Evolutionary conservation across 1,139 yeast species (phyloP).

Genomic region (Saccharomyces hybrid): DNA sequence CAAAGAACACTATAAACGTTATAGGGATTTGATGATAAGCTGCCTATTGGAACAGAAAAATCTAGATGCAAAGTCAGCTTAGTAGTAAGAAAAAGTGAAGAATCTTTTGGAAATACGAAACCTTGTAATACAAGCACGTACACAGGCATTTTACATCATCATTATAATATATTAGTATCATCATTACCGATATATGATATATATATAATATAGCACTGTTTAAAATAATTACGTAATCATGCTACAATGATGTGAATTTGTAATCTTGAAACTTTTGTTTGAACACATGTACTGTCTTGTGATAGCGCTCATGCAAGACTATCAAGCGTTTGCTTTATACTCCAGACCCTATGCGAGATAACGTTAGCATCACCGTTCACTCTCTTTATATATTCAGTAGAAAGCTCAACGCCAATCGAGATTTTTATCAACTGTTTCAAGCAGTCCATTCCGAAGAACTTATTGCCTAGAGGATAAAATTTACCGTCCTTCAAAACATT

Average conservation of each 20-base stretch:
- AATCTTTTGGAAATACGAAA: not conserved
- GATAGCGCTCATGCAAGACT: constrained; percentile 12
- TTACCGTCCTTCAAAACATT: constrained; percentile 14
- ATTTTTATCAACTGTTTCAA: constrained; percentile 25
- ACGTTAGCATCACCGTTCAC: constrained; percentile 29
- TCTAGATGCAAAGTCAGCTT: not conserved
- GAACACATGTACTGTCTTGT: too few species aligned
- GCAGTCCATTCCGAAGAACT: constrained; percentile 18
- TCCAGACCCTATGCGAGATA: constrained; percentile 28
- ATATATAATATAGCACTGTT: not conserved
- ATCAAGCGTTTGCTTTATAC: constrained; percentile 31
- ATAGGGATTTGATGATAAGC: constrained; percentile 17
- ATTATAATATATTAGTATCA: not conserved
- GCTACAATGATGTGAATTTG: too few species aligned
- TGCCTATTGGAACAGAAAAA: constrained; percentile 1
- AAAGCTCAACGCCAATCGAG: constrained; percentile 32
- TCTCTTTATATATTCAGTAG: constrained; percentile 29
- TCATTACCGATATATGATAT: not conserved
- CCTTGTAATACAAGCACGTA: not conserved
- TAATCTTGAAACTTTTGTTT: too few species aligned
- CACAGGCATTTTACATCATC: not conserved
- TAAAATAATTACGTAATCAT: too few species aligned
- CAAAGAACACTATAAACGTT: constrained; percentile 16
- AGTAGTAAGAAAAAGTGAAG: not conserved
- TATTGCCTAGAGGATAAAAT: constrained; percentile 18